These are phyloP conservation scores for Lipomyces yarrowii DNA, from an alignment of 1,139 yeast genomes.

Conservation along the genomic window DNA sequence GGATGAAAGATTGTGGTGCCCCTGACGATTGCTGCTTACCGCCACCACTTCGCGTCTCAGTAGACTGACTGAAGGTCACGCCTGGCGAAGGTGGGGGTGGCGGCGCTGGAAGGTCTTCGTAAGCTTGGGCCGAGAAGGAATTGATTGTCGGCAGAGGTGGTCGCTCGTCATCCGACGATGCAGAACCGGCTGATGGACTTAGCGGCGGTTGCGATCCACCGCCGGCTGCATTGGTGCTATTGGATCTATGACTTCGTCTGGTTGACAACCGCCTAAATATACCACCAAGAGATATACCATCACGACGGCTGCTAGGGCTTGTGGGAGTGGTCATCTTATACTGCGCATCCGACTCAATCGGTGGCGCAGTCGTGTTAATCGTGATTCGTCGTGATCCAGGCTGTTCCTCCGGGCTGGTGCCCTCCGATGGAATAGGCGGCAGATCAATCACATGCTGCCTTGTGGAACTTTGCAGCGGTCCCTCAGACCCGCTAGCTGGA, in stretches of 20 bases:
- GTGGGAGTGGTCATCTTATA: not conserved
- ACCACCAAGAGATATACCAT: slow-evolving; percentile 27
- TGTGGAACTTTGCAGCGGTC: not conserved
- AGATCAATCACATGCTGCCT: slow-evolving; percentile 11
- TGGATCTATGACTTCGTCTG: slow-evolving; percentile 22
- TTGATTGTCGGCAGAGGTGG: slow-evolving; percentile 25
- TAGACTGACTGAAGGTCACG: slow-evolving; percentile 16
- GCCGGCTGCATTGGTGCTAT: slow-evolving; percentile 17
- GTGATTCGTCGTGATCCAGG: not conserved
- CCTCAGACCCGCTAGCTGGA: slow-evolving; percentile 10
- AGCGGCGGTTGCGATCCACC: slow-evolving; percentile 11
- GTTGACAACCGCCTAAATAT: slow-evolving; percentile 27
- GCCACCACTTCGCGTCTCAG: slow-evolving; percentile 4
- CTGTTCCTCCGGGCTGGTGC: slow-evolving; percentile 9
- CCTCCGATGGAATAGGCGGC: slow-evolving; percentile 23
- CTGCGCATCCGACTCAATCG: slow-evolving; percentile 1
- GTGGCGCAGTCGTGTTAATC: not conserved
- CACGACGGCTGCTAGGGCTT: slow-evolving; percentile 8
- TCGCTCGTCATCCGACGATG: slow-evolving; percentile 23
- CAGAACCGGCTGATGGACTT: slow-evolving; percentile 15
- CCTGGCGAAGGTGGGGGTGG: slow-evolving; percentile 4
- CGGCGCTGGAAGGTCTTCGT: slow-evolving; percentile 5
- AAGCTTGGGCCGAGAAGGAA: slow-evolving; percentile 12
- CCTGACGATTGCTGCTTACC: not conserved
- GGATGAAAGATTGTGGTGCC: slow-evolving; percentile 24